Base-by-base conservation (phyloP, 345 rosid genomes). In the Bretschneidera sinensis region DNA sequence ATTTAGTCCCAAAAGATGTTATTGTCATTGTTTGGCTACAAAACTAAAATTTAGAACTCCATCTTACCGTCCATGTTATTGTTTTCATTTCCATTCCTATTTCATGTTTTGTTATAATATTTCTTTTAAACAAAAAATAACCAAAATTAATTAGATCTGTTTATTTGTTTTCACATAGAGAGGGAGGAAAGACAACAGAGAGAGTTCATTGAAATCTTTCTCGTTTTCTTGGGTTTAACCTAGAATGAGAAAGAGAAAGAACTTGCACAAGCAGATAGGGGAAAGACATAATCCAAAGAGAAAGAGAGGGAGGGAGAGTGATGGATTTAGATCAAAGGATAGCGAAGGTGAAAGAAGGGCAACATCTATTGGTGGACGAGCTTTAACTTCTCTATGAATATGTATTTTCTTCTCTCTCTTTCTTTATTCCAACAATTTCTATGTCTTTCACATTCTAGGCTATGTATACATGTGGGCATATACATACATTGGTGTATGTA, bases 311-410 rank as follows among this genome's bases (percentile, higher is more conserved):
- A 35, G 54, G 48, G 33, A 51, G 31, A 57, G 79, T 31, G 72
- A 95, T 95, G 99, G 99, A 95, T 81, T 91, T 95, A 80, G 97
- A 91, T 80, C 91, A 87, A 72, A 91, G 99, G 99, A 91, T 95
- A 51, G 71, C 83, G 3, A 95, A 91, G 83, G 97, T 91, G 43
- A 91, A 95, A 78, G 99, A 88, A 64, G 98, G 95, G 55, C 91
- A 91, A 61, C 95, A 91, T 64, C 95, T 95, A 17, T 68, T 85
- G 62, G 96, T 91, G 63, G 91, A 91, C 83, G 99, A 95, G 75
- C 97, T 95, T 49, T 96, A 95, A 73, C 96, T 88, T 54, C 96
- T 95, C 59, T 95, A 98, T 79, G 99, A 95, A 88, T 91, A 82
- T 62, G 99, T 95, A 73, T 19, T 59, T 0, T 50, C 57, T 48